phyloP scores from a whole-genome alignment of 495 filamentous ascomycete species.

The Aspergillus affinis region DNA sequence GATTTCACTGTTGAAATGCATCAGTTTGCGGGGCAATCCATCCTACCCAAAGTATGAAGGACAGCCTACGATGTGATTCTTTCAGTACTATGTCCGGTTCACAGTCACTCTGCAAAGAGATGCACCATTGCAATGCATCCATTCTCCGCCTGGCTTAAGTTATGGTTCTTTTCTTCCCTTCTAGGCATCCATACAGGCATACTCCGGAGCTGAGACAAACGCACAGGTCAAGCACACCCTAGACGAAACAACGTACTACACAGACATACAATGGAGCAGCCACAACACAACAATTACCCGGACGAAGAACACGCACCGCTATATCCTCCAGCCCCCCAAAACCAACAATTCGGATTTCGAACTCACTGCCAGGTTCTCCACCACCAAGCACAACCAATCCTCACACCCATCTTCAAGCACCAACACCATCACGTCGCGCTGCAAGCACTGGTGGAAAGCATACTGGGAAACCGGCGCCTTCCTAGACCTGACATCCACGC shows the following conservation, averaged over 20 bases:
- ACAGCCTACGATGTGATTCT: too few relatives aligned
- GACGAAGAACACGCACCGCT: slow-evolving; percentile 7
- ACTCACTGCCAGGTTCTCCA: too few relatives aligned
- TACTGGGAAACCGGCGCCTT: slow-evolving; percentile 17
- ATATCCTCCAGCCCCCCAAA: slow-evolving; percentile 2
- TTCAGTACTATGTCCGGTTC: too few relatives aligned
- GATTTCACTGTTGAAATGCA: too few relatives aligned
- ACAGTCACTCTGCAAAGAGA: too few relatives aligned
- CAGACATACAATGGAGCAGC: slow-evolving; percentile 2
- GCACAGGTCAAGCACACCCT: slow-evolving; percentile 5
- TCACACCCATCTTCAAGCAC: too few relatives aligned
- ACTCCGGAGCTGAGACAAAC: background rate
- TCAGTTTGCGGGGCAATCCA: too few relatives aligned
- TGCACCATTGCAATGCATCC: too few relatives aligned
- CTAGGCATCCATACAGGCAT: background rate
- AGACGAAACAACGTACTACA: slow-evolving; percentile 10
- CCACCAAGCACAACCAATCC: too few relatives aligned
- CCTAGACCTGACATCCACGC: slow-evolving; percentile 12
- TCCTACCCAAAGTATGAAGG: too few relatives aligned
- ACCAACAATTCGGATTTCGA: background rate
- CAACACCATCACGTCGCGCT: background rate
- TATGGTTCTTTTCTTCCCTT: background rate
- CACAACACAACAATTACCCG: background rate
- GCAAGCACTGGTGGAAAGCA: slow-evolving; percentile 6
- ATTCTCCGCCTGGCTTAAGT: background rate